phyloP scores from a whole-genome alignment of 108 stramenopile genomes.

The Conticribra guillardii region DNA sequence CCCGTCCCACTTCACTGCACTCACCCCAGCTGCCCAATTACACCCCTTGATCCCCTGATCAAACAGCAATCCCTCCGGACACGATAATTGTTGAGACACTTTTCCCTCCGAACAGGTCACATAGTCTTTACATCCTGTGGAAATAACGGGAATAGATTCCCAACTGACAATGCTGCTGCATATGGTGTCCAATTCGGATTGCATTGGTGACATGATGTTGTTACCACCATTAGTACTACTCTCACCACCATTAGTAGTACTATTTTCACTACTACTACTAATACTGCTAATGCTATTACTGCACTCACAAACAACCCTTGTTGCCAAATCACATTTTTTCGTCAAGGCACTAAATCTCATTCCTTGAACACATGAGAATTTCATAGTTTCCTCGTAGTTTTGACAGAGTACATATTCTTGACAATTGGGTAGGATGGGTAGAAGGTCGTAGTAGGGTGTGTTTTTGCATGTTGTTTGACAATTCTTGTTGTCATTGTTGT shows the following conservation, averaged over 20 bases:
- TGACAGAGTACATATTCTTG: not conserved
- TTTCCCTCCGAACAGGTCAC: not conserved
- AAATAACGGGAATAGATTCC: not conserved
- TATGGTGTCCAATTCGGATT: not conserved
- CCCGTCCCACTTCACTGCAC: not conserved
- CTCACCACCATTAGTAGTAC: not conserved
- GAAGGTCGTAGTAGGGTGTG: constrained; percentile 2
- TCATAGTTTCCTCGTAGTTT: not conserved
- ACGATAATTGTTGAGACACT: not conserved
- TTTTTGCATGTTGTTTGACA: not conserved
- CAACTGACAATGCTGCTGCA: not conserved
- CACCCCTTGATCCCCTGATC: not conserved
- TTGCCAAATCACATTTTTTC: not conserved
- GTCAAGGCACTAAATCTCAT: not conserved
- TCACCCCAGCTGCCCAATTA: not conserved
- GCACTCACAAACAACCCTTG: not conserved
- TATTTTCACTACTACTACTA: too few relatives aligned
- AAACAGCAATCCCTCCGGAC: not conserved
- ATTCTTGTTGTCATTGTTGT: not conserved
- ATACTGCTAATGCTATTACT: too few relatives aligned
- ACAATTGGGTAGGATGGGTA: not conserved
- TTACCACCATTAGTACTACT: not conserved
- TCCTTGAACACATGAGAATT: not conserved
- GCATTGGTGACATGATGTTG: not conserved
- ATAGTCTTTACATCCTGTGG: not conserved